Evolutionary conservation across 2,329 filamentous ascomycete genomes (phyloP).

Genomic region (Paraconiothyrium brasiliense): DNA sequence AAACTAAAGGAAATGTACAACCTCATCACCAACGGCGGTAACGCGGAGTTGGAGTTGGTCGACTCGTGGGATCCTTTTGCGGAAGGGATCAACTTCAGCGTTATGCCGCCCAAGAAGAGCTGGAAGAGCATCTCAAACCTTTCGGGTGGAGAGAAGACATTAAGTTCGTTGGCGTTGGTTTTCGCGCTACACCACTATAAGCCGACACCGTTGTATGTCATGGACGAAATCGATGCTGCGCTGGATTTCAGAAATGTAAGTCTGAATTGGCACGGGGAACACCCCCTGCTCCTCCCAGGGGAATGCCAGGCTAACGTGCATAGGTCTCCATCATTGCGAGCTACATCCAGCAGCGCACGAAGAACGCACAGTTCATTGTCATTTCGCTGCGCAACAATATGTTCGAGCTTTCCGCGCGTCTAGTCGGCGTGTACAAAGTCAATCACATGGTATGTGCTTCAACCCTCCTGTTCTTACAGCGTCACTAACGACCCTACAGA

Average conservation of each 20-base stretch:
- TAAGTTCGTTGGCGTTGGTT: constrained; percentile 92
- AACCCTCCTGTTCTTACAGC: not conserved
- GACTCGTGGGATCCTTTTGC: constrained; percentile 96
- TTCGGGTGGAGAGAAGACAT: constrained; percentile 95
- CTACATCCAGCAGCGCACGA: constrained; percentile 98
- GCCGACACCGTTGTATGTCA: constrained; percentile 96
- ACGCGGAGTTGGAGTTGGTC: constrained; percentile 95
- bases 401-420: constrained; percentile 95
- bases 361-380: constrained; percentile 99
- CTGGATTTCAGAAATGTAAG: constrained; percentile 97
- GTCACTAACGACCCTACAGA: constrained; percentile 49
- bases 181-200: constrained; percentile 98
- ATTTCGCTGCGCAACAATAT: constrained; percentile 99
- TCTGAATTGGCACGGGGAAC: constrained; percentile 36
- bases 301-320: constrained; percentile 10
- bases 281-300: not conserved
- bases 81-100: constrained; percentile 94
- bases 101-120: constrained; percentile 99
- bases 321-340: constrained; percentile 96
- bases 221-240: constrained; percentile 99
- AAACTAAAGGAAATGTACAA: constrained; percentile 99
- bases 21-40: constrained; percentile 99
- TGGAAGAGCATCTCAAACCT: constrained; percentile 99
- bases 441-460: constrained; percentile 79
- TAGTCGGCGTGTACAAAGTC: constrained; percentile 99